These are phyloP conservation scores for Vanderwaltozyma yarrowii DNA, from an alignment of 805 yeast species.

Conservation along the genomic window DNA sequence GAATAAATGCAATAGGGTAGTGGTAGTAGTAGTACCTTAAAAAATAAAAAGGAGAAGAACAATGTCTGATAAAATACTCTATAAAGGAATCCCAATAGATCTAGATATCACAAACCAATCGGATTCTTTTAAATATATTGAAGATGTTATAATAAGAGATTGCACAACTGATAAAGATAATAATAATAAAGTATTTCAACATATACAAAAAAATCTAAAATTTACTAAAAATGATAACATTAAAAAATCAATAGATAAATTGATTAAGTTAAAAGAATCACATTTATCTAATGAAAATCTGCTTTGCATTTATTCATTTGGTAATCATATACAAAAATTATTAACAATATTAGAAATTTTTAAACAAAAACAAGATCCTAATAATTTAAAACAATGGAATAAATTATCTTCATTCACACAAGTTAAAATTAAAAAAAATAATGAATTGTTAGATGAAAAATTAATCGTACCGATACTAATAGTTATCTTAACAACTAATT, in stretches of 20 bases:
- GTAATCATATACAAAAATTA: slow-evolving; percentile 19
- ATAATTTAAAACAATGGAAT: slow-evolving; percentile 11
- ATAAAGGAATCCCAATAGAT: not conserved
- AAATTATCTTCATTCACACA: slow-evolving; percentile 4
- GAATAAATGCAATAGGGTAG: no score
- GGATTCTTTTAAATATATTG: not conserved
- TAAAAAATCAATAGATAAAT: slow-evolving; percentile 9
- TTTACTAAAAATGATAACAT: slow-evolving; percentile 16
- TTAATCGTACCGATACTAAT: not conserved
- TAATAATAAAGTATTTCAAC: no score
- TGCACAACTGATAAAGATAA: not conserved
- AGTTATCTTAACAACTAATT: not conserved
- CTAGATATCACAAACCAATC: not conserved
- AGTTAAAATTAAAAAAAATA: not conserved
- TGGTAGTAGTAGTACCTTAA: no score
- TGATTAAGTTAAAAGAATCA: not conserved
- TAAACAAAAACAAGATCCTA: slow-evolving; percentile 2
- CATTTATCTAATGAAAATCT: not conserved
- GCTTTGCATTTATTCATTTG: slow-evolving; percentile 13
- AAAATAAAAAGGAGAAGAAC: not conserved
- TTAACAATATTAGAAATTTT: slow-evolving; percentile 15
- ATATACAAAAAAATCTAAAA: not conserved
- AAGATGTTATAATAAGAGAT: not conserved
- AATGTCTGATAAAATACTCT: not conserved
- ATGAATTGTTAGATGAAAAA: not conserved